These are phyloP conservation scores for Allium fistulosum DNA, from an alignment of 106 monocot genomes.

Conservation along the genomic window DNA sequence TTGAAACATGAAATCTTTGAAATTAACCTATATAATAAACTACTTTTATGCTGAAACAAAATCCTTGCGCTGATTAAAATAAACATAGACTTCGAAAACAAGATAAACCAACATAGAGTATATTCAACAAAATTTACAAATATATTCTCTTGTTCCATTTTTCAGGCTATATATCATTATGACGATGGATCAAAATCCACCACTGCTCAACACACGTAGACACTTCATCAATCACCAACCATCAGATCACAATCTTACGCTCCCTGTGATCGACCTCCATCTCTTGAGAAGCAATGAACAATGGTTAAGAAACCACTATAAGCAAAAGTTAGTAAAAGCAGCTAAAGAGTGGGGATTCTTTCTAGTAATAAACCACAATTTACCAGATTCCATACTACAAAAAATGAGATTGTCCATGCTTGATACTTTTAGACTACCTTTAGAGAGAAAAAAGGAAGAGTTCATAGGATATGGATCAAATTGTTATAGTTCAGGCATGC, in stretches of 20 bases:
- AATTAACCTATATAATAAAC: too few species aligned
- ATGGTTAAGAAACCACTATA: neutral
- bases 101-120: too few species aligned
- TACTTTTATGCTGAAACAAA: too few species aligned
- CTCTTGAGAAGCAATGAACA: neutral
- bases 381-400: constrained; percentile 14
- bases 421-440: constrained; percentile 23
- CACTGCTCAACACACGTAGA: constrained; percentile 19
- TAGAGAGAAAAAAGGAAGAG: constrained; percentile 13
- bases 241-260: neutral
- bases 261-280: constrained; percentile 28
- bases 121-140: neutral
- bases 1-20: too few species aligned
- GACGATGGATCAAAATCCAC: constrained; percentile 15
- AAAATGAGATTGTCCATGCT: constrained; percentile 6
- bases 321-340: constrained; percentile 13
- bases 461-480: constrained; percentile 6
- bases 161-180: neutral
- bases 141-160: neutral
- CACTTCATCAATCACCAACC: constrained; percentile 5
- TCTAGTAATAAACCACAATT: constrained; percentile 28
- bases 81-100: too few species aligned
- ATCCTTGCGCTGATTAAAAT: too few species aligned
- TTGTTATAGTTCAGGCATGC: constrained; percentile 28
- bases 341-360: constrained; percentile 44